Evolutionary conservation across 179 eudicot species (phyloP), one percentile per base, ranked within the genome.

Genomic region (Silene vulgaris): DNA sequence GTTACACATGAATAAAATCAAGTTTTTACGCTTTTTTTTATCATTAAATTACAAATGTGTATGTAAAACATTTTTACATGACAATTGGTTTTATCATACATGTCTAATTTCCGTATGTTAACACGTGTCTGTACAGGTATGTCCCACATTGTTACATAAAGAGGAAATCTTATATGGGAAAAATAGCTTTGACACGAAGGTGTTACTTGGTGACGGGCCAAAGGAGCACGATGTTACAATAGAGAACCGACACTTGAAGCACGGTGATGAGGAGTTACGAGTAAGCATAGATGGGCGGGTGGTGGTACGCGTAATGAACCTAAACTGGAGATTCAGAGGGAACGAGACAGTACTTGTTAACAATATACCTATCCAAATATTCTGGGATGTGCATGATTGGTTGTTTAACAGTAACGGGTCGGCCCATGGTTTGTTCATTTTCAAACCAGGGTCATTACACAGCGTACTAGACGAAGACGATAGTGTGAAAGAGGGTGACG

Each of bases 321-420:
- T 89, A 9, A 76, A 81, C 20, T 89, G 93, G 93, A 87, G 87
- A 67, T 89, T 89, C 14, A 73, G 93, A 77, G 93, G 93, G 0
- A 89, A 87, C 60, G 80, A 87, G 9, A 86, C 88, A 3, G 84
- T 85, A 20, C 40, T 83, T 67, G 88, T 89, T 11, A 89, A 89
- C 72, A 88, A 87, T 50, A 63, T 83, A 1, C 81, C 88, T 0
- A 81, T 89, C 0, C 86, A 89, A 65, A 85, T 89, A 52, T 86
- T 80, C 21, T 89, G 93, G 93, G 93, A 89, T 75, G 89, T 89
- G 19, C 83, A 89, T 66, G 86, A 80, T 59, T 89, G 93, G 93
- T 67, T 89, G n/a, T 89, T 87, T 67, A 78, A 79, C 3, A 57
- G 71, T 28, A 71, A 74, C 0, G 77, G 80, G 3, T 73, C 80